phyloP scores from a whole-genome alignment of 2,329 filamentous ascomycete genomes.

The Dactylellina leptospora region DNA sequence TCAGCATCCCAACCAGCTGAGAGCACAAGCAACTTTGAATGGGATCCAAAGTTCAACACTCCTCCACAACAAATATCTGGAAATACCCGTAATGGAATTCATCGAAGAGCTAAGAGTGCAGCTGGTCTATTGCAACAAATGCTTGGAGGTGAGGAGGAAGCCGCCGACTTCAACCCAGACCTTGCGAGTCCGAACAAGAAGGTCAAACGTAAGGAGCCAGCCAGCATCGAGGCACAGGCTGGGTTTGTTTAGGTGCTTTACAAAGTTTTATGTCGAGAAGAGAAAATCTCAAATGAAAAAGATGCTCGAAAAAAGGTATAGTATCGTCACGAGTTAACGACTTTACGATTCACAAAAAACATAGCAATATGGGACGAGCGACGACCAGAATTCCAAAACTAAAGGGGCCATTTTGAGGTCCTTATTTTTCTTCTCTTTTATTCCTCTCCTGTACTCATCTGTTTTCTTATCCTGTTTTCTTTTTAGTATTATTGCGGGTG shows the following conservation, averaged over 20 bases:
- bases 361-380: constrained; percentile 40
- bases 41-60: constrained; percentile 53
- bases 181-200: constrained; percentile 51
- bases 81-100: constrained; percentile 47
- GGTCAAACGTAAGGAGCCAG: constrained; percentile 48
- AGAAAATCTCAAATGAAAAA: neutral
- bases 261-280: neutral
- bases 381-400: constrained; percentile 19
- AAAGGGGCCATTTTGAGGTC: constrained; percentile 23
- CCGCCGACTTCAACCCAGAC: constrained; percentile 40
- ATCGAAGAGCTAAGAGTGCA: constrained; percentile 45
- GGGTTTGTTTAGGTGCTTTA: constrained; percentile 35
- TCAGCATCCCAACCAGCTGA: constrained; percentile 37
- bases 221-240: constrained; percentile 43
- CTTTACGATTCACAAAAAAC: constrained; percentile 35
- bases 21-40: constrained; percentile 44
- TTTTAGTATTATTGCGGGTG: neutral
- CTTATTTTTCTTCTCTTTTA: constrained; percentile 23
- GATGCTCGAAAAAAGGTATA: constrained; percentile 46
- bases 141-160: constrained; percentile 39
- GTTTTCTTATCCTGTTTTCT: neutral
- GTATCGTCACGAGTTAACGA: constrained; percentile 49
- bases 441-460: neutral
- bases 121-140: constrained; percentile 49
- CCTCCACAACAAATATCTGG: constrained; percentile 44